A percentile compares a stretch with the other conserved stretches of the same genome.
Conservation (phyloP, 768 basidiomycete genomes). For the Rhizopogon vesiculosus region DNA sequence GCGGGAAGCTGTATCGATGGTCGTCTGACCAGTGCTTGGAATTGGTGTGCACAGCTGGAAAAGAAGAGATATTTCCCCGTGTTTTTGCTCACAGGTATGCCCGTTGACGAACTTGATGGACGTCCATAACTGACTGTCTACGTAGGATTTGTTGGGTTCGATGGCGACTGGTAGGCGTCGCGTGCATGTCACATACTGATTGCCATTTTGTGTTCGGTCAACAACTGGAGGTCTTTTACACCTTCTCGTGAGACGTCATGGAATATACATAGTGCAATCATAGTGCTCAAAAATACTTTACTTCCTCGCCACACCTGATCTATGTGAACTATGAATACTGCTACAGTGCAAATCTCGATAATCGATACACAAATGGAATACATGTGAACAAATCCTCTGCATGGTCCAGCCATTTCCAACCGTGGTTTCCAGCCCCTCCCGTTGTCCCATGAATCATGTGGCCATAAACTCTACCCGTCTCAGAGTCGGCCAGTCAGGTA, state of each 20-base stretch:
- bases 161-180: conserved; percentile 71
- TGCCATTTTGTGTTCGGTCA: background rate
- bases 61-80: conserved; percentile 83
- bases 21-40: conserved; percentile 85
- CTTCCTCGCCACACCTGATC: conserved; percentile 38
- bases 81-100: conserved; percentile 71
- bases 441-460: background rate
- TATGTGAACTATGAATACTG: conserved; percentile 30
- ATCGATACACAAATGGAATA: conserved; percentile 6
- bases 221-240: background rate
- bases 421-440: background rate
- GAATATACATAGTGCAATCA: too few relatives aligned
- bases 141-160: conserved; percentile 77
- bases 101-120: background rate
- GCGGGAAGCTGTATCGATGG: conserved; percentile 85
- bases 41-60: conserved; percentile 83
- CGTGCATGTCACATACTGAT: too few relatives aligned
- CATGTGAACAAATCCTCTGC: background rate
- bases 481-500: background rate
- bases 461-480: background rate
- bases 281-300: conserved; percentile 26
- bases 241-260: too few relatives aligned
- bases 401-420: background rate
- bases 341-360: conserved; percentile 9
- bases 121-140: background rate